Evolutionary conservation across 345 rosid genomes (phyloP).

Genomic region (thale cress (Arabidopsis thaliana)): DNA sequence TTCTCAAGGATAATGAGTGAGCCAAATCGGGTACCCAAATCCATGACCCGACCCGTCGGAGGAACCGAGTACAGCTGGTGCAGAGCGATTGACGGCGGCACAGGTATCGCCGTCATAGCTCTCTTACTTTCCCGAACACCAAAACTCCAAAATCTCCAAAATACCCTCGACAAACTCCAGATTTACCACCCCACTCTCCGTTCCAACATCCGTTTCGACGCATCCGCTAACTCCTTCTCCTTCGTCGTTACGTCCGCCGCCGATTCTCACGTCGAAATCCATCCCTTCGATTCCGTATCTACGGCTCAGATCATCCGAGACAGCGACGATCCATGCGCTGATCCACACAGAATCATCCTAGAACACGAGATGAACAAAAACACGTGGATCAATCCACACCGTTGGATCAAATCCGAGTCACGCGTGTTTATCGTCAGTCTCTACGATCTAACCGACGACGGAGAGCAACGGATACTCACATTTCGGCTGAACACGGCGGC

Average conservation of each 20-base stretch:
- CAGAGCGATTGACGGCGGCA: conserved; percentile 79
- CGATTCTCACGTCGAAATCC: conserved; percentile 54
- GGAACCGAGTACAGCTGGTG: conserved; percentile 92
- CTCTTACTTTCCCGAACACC: conserved; percentile 60
- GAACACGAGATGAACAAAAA: conserved; percentile 77
- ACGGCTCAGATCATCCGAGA: conserved; percentile 54
- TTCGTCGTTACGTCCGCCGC: conserved; percentile 58
- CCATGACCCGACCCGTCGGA: conserved; percentile 57
- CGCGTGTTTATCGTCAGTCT: conserved; percentile 57
- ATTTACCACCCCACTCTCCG: conserved; percentile 75
- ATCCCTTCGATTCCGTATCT: conserved; percentile 53
- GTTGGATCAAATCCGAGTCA: conserved; percentile 34
- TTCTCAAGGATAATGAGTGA: conserved; percentile 33
- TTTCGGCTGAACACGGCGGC: conserved; percentile 69
- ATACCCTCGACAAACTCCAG: conserved; percentile 62
- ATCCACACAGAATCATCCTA: conserved; percentile 55
- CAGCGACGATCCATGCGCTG: conserved; percentile 31
- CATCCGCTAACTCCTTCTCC: conserved; percentile 58
- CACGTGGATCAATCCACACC: conserved; percentile 56
- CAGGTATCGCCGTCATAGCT: conserved; percentile 79
- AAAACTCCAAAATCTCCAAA: conserved; percentile 51
- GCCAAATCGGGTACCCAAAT: conserved; percentile 39
- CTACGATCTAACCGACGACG: conserved; percentile 51
- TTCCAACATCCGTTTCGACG: conserved; percentile 62
- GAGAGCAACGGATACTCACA: conserved; percentile 50